These are phyloP conservation scores for Metarhizium anisopliae DNA, from an alignment of 2,329 filamentous ascomycete genomes.

Conservation along the genomic window DNA sequence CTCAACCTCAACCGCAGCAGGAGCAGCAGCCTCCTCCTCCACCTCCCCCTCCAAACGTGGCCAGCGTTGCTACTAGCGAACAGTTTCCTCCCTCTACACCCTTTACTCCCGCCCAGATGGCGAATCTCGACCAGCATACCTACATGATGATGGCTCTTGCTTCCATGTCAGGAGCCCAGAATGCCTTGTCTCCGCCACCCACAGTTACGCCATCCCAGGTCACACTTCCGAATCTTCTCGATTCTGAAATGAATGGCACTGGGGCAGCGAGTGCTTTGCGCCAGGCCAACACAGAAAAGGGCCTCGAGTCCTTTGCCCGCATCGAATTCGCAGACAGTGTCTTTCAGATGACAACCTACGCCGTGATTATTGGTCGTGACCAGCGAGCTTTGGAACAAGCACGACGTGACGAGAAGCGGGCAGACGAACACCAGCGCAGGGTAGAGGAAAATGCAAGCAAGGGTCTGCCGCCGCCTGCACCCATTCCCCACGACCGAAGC, in stretches of 20 bases:
- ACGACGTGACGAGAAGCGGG: constrained; percentile 39
- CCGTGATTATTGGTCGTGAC: constrained; percentile 65
- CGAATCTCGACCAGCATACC: constrained; percentile 27
- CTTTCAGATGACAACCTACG: constrained; percentile 70
- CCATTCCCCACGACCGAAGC: constrained; percentile 39
- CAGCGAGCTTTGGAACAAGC: constrained; percentile 49
- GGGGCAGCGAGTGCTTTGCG: constrained; percentile 22
- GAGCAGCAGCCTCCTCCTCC: too few species aligned
- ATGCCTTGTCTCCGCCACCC: constrained; percentile 30
- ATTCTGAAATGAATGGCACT: constrained; percentile 20
- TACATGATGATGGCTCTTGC: constrained; percentile 38
- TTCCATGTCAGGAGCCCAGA: constrained; percentile 26
- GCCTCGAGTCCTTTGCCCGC: constrained; percentile 47
- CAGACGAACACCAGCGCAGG: constrained; percentile 33
- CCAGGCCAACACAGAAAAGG: constrained; percentile 27
- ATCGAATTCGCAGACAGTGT: constrained; percentile 67
- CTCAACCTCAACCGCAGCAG: neutral
- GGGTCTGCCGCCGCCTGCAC: constrained; percentile 42
- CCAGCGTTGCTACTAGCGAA: constrained; percentile 11
- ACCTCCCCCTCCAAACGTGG: constrained; percentile 2
- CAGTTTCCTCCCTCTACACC: constrained; percentile 23
- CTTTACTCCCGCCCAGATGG: constrained; percentile 22
- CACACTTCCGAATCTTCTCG: constrained; percentile 29
- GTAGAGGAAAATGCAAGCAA: constrained; percentile 36
- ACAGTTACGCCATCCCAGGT: constrained; percentile 38